Conservation (phyloP, 176 grass and related monocot genomes). For the Avena insularis region DNA sequence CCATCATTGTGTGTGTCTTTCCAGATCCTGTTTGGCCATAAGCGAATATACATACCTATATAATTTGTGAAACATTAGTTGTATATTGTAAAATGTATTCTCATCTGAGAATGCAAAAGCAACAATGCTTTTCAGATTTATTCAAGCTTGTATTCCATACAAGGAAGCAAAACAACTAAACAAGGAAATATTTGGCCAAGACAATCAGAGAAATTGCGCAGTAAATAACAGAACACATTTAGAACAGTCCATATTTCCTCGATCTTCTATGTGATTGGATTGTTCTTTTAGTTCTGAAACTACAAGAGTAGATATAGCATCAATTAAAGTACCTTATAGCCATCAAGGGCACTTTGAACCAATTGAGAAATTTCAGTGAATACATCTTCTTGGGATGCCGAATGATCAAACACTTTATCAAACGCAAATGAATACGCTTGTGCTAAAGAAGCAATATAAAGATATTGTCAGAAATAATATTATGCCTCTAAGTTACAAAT, state of each 20-base stretch:
- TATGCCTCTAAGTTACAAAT: background rate
- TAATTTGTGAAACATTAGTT: background rate
- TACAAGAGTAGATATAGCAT: background rate
- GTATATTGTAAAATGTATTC: background rate
- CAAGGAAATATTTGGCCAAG: background rate
- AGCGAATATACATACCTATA: conserved; percentile 98
- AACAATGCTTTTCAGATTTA: background rate
- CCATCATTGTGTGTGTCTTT: conserved; percentile 98
- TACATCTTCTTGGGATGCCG: conserved; percentile 84
- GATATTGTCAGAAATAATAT: background rate
- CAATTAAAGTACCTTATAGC: conserved; percentile 75
- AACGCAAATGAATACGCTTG: conserved; percentile 89
- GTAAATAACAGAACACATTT: background rate
- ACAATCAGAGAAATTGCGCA: background rate
- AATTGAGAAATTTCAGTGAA: conserved; percentile 96
- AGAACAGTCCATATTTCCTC: background rate
- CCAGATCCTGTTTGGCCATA: conserved; percentile 98
- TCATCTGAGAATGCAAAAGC: background rate
- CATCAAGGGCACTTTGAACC: conserved; percentile 92
- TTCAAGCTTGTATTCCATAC: background rate
- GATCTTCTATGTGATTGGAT: background rate
- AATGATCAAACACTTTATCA: conserved; percentile 84
- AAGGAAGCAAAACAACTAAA: background rate
- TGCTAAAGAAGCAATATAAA: conserved; percentile 47
- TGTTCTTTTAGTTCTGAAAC: conserved; percentile 1